Base-by-base conservation (phyloP, 2,329 filamentous ascomycete genomes). In the Mycosphaerella arachidis region DNA sequence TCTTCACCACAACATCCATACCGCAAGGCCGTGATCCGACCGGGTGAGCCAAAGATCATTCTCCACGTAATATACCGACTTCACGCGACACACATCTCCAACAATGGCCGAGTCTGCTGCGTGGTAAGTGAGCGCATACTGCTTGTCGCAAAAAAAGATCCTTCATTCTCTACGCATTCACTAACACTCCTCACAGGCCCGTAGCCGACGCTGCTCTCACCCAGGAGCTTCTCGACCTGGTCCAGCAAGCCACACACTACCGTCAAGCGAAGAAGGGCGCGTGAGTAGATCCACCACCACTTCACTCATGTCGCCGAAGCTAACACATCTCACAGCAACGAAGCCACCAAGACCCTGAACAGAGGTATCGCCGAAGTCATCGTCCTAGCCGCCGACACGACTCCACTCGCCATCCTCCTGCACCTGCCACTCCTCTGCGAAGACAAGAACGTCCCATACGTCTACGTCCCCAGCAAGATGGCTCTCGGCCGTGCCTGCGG, bases 301-400 rank as follows among this genome's bases (percentile, higher is more conserved):
- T 24, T 24, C 24, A 24, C 24, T 24, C 24, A 24, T 24, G 3
- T 24, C 24, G 24, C 24, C 24, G 2, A 24, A 24, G 24, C 24
- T 24, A 24, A 24, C 24, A 3, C 3, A 24, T 24, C 24, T 24
- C 24, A 24, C 24, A 24, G 24, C 74, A 62, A 62, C 48, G 59
- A 56, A 76, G 81, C 86, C 40, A 96, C 91, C 73, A 96, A 96
- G 83, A 89, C 91, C 1, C 83, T 96, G 54, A 95, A 94, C 81
- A 88, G 93, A 69, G 92, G 93, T 79, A 92, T 93, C 64, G 86
- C 86, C 68, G 93, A 97, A 79, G 81, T 97, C 66, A 87, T 96
- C 72, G 84, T 97, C 69, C 86, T 97, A 57, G 91, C 92, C 52
- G 92, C 91, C 65, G 93, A 97, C 75, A 94, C 91, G 69, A 84